phyloP scores from a whole-genome alignment of 2,329 filamentous ascomycete genomes.

The Nannizziopsis barbatae region DNA sequence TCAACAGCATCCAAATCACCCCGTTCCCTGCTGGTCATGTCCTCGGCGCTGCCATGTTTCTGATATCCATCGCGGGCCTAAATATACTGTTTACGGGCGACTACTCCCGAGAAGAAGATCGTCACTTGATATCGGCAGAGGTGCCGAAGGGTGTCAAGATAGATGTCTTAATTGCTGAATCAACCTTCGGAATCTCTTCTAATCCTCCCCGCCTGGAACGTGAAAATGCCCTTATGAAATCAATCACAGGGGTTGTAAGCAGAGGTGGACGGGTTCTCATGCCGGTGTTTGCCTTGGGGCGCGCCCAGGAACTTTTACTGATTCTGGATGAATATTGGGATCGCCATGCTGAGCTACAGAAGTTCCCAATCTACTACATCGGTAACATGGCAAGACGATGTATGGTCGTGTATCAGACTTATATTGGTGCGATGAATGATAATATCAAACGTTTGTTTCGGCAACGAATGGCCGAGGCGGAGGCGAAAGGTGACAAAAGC shows the following conservation, averaged over 20 bases:
- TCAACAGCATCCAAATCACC: constrained; percentile 91
- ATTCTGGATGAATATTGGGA: constrained; percentile 97
- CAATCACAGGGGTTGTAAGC: constrained; percentile 81
- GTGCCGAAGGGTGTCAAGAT: constrained; percentile 83
- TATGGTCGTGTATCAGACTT: constrained; percentile 98
- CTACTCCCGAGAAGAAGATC: constrained; percentile 89
- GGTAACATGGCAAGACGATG: constrained; percentile 90
- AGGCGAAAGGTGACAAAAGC: constrained; percentile 70
- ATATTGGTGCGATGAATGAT: constrained; percentile 97
- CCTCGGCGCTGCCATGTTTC: constrained; percentile 95
- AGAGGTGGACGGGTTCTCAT: constrained; percentile 85
- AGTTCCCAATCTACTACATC: constrained; percentile 92
- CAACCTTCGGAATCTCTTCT: constrained; percentile 90
- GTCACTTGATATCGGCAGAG: constrained; percentile 86
- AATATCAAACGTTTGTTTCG: constrained; percentile 95
- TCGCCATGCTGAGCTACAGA: constrained; percentile 77
- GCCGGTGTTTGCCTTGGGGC: constrained; percentile 87
- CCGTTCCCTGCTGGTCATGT: constrained; percentile 96
- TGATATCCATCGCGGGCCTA: constrained; percentile 91
- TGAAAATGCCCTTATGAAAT: constrained; percentile 89
- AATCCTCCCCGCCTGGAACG: constrained; percentile 83
- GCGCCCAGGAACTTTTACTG: constrained; percentile 84
- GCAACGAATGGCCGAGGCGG: constrained; percentile 81
- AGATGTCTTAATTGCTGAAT: constrained; percentile 94
- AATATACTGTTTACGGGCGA: constrained; percentile 97